Evolutionary conservation across 2,329 filamentous ascomycete species (phyloP), one percentile per base, ranked within the genome.

Genomic region (Pseudocercospora crystallina): DNA sequence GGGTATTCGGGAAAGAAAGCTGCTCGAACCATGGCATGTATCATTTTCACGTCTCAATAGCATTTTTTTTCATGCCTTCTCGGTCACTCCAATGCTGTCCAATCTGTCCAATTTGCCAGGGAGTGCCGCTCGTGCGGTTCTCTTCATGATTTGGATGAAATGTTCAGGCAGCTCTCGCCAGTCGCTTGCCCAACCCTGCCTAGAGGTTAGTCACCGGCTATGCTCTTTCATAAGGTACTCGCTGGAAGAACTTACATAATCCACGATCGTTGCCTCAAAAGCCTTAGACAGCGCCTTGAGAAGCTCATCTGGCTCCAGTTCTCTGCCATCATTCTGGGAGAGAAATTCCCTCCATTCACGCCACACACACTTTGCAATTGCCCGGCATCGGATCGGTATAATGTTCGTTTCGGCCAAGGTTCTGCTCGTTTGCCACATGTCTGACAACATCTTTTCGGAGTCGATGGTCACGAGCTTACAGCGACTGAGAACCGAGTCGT

Each of bases 291-390:
- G 40, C n/a, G 44, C 44, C 39, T 48, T 43, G 10, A 53, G 35
- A 10, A 53, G 50, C 10, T 43, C 44, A 5, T 43, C 40, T 9
- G 34, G 29, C 12, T 43, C 32, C 33, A 53, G 8, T 9, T 41
- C 34, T 29, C 29, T 35, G 1, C 46, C 55, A n/a, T 57, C 38
- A 1, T 42, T 48, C 7, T 20, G 17, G 9, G 42, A 15, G 4
- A 57, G 40, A 10, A 52, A 49, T 9, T 50, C 43, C 31, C 49
- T 35, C 51, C 55, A 57, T 46, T 57, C 51, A 12, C 48, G 42
- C 51, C 51, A 57, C 4, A 54, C 40, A 31, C 55, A 54, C 34
- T 53, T 57, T 3, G 51, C 51, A 5, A 53, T 54, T 15, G 55
- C 48, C 36, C 48, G 46, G 34, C 49, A 54, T 8, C 55, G 51